Base-by-base conservation (phyloP, 1,284 basidiomycete genomes). In the Wallemia ichthyophaga region DNA sequence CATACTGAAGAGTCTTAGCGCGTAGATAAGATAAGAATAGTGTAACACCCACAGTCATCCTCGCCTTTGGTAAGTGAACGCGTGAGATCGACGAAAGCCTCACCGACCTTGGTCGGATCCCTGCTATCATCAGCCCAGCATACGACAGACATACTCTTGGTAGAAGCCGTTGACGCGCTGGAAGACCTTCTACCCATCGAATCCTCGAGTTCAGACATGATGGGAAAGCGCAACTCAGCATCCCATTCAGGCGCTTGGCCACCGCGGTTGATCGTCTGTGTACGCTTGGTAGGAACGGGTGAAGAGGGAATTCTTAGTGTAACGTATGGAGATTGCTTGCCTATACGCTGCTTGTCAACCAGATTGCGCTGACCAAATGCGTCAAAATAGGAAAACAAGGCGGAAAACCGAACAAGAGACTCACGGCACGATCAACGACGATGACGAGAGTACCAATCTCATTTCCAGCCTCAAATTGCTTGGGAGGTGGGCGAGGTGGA, bases 231-330 rank as follows among this genome's bases (percentile, higher is more conserved):
- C 64, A 98, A 76, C 71, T 99, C 92, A 67, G 94, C 88, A 69
- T 99, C 94, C 92, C 94, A 99, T 69, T 87, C 85, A 7, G 92
- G 94, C 69, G 94, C 88, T 69, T 98, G 92, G 2, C 94, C 94
- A 59, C 94, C 92, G 33, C 88, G 82, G 68, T 87, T 91, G 70
- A 96, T 85, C 7, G 88, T 79, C 69, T 84, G 84, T 27, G 92
- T 91, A 58, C 82, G 77, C 60, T 80, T 78, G 66, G 80, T 89
- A 21, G 37, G 37, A 21, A 48, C 37, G n/a, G 37, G 37, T 70
- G 87, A 80, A 56, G 80, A 79, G 65, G 84, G 83, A 61, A 89
- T 74, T 3, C 75, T 73, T 37, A 95, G 76, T 25, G 81, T 74
- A 66, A 88, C 92, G 70, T 91, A 98, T 0, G 94, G 94, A 68